Conservation (phyloP, 176 grass and related monocot genomes). For the Hordeum marinum region DNA sequence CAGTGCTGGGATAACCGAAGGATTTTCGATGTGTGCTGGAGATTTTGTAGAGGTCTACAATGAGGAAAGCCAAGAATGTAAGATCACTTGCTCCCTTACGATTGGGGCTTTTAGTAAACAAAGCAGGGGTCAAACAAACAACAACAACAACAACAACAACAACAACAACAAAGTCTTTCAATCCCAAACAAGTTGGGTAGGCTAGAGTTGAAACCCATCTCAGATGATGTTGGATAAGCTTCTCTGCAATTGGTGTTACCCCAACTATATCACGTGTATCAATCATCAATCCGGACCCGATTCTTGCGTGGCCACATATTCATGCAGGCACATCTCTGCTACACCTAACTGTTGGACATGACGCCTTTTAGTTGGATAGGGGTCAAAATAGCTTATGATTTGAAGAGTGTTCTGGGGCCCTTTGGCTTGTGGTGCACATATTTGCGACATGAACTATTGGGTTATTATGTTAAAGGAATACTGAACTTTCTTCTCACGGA, state of each 20-base stretch:
- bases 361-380: neutral
- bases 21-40: conserved; percentile 98
- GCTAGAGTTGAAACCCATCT: no score
- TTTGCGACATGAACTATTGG: neutral
- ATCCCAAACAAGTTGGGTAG: no score
- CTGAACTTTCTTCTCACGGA: neutral
- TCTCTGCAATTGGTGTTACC: no score
- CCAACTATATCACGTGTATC: no score
- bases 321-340: no score
- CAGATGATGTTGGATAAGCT: no score
- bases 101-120: neutral
- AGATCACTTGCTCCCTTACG: conserved; percentile 10
- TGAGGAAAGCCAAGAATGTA: conserved; percentile 89
- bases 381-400: neutral
- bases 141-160: no score
- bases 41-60: conserved; percentile 99
- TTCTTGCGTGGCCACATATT: no score
- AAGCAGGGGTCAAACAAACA: neutral
- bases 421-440: neutral
- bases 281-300: no score
- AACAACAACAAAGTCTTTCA: no score
- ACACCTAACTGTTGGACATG: no score
- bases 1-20: conserved; percentile 89
- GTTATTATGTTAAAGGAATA: neutral
- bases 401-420: neutral